Percentiles rank a stretch among this genome's conserved stretches.
phyloP scores from a whole-genome alignment of 2,329 filamentous ascomycete species.

The Cladophialophora carrionii region DNA sequence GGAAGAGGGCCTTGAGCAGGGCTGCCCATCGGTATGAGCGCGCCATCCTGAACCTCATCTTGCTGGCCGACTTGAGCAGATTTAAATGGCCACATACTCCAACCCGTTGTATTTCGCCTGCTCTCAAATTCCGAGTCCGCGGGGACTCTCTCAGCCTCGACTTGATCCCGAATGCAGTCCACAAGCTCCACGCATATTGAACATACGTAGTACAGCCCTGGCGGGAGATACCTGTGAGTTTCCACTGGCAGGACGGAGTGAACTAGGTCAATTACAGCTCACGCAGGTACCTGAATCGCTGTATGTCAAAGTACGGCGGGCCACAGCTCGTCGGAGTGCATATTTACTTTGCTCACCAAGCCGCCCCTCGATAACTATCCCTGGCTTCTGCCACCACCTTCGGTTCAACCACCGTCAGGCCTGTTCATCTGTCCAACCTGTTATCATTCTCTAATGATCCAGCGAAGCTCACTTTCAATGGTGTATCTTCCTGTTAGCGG shows the following conservation, averaged over 20 bases:
- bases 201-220: neutral
- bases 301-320: neutral
- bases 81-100: constrained; percentile 34
- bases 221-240: neutral
- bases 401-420: neutral
- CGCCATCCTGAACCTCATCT: constrained; percentile 3
- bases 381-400: neutral
- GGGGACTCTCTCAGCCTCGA: neutral
- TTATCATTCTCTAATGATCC: neutral
- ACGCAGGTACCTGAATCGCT: neutral
- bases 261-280: too few species aligned
- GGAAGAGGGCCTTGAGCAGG: neutral
- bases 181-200: constrained; percentile 2
- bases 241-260: neutral
- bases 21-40: neutral
- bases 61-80: constrained; percentile 8
- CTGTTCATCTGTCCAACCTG: neutral
- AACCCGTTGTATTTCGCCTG: neutral
- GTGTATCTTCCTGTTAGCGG: neutral
- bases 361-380: neutral
- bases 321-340: neutral
- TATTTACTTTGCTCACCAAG: neutral
- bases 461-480: neutral
- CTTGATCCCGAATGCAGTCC: neutral
- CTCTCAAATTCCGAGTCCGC: neutral